A percentile compares a stretch with the other conserved stretches of the same genome.
phyloP scores from a whole-genome alignment of 2,329 filamentous ascomycete species.

The Botrytis hyacinthi region DNA sequence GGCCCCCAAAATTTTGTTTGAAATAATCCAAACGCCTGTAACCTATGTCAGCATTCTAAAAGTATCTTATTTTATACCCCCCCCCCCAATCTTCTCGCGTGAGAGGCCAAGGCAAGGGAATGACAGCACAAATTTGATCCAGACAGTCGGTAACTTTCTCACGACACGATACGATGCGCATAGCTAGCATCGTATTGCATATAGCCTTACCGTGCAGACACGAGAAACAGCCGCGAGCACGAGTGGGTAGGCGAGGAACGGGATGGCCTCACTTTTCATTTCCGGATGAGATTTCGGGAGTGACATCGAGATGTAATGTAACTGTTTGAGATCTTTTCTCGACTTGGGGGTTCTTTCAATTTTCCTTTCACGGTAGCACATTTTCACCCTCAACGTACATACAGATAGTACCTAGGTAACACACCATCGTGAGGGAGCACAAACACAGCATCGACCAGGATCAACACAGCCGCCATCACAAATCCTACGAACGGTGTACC shows the following conservation, averaged over 20 bases:
- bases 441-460: not conserved
- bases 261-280: not conserved
- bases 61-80: not conserved
- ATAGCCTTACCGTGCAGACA: not conserved
- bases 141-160: conserved; percentile 7
- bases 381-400: not conserved
- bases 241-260: not conserved
- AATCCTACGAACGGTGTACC: not conserved
- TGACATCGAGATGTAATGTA: not conserved
- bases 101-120: not conserved
- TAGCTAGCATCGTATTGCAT: not conserved
- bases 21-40: not conserved
- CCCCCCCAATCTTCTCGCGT: not conserved
- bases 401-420: not conserved
- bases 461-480: conserved; percentile 2
- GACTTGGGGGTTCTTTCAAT: not conserved
- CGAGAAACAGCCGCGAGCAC: conserved; percentile 4
- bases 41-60: conserved; percentile 14
- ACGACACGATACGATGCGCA: conserved; percentile 1
- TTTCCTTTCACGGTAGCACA: not conserved
- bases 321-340: not conserved
- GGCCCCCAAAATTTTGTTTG: not conserved
- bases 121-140: conserved; percentile 8
- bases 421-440: not conserved
- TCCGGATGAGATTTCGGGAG: not conserved